Evolutionary conservation across 148 eudicot species (phyloP).

Genomic region (Pharnaceum exiguum): DNA sequence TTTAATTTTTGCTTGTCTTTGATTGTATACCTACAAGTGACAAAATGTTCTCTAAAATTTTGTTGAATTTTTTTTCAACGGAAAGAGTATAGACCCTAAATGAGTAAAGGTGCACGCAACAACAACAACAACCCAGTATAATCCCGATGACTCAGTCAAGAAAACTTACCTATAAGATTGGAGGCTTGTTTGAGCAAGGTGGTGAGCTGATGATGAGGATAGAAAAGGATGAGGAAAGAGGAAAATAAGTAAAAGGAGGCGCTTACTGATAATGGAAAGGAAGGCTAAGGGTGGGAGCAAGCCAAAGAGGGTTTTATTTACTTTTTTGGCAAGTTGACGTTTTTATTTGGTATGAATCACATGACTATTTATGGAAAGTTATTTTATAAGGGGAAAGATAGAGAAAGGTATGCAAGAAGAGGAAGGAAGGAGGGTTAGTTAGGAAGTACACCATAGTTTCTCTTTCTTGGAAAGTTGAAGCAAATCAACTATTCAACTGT

Average conservation of each 20-base stretch:
- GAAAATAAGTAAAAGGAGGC: not conserved
- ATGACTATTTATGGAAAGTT: slow-evolving; percentile 29
- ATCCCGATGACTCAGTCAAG: too few species aligned
- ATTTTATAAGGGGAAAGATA: not conserved
- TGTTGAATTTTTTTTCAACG: too few species aligned
- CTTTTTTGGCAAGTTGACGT: not conserved
- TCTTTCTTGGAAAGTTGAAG: not conserved
- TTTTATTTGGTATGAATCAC: slow-evolving; percentile 9
- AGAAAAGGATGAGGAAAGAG: slow-evolving; percentile 18
- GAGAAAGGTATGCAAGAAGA: not conserved
- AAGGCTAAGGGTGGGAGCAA: not conserved
- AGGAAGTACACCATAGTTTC: not conserved
- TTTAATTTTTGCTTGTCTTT: too few species aligned
- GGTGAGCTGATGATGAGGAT: slow-evolving; percentile 5
- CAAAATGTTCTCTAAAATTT: too few species aligned
- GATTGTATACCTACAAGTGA: too few species aligned
- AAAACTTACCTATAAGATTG: not conserved
- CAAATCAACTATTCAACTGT: not conserved
- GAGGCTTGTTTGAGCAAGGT: not conserved
- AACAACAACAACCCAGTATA: too few species aligned
- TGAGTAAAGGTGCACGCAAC: too few species aligned
- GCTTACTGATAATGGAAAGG: slow-evolving; percentile 30
- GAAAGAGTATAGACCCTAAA: too few species aligned
- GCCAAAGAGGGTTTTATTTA: not conserved
- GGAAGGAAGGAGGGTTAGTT: not conserved